Base-by-base conservation (phyloP, 1,284 basidiomycete species). In the Trichosporon faecale region DNA sequence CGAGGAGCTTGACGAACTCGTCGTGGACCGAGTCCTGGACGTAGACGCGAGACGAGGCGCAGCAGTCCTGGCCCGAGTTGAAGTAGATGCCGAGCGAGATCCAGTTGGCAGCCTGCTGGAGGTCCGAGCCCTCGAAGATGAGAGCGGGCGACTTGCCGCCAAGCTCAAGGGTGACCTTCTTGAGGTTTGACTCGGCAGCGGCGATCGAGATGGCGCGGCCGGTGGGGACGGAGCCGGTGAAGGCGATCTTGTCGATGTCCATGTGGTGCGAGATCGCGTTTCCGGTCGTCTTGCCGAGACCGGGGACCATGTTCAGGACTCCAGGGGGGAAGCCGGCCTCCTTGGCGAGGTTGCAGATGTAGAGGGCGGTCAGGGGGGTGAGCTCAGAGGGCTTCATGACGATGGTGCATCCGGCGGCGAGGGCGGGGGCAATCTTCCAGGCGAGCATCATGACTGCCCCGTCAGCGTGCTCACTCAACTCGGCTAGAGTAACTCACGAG, bases 361-460 rank as follows among this genome's bases (percentile, higher is more conserved):
- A 76, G 66, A 95, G 86, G 18, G 94, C 93, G 33, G 94, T 93
- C 60, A 98, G 87, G 11, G 95, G 95, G 0, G 94, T 95, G 68
- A 94, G 85, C 84, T 98, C 95, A 40, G 93, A 93, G 9, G 95
- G 92, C 84, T 98, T 83, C 75, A 83, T 79, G 71, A 83, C 72
- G 66, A 83, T 72, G 18, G 76, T 76, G 71, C 80, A 81, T 27
- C 81, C 82, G 55, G 89, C 89, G 7, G 95, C 93, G 66, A 96
- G 87, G 3, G 94, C 94, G 31, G 94, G 94, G 9, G 90, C 93
- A 66, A 95, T 87, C 84, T 95, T 95, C 93, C 94, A 95, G 9
- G 90, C 86, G 90, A 92, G 93, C 93, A 95, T 95, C 76, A 88
- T 88, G n/a, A 66, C 27, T 27, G 46, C 5, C 21, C 2, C 5